phyloP scores from a whole-genome alignment of 306 rosid genomes.

The Vicia faba region DNA sequence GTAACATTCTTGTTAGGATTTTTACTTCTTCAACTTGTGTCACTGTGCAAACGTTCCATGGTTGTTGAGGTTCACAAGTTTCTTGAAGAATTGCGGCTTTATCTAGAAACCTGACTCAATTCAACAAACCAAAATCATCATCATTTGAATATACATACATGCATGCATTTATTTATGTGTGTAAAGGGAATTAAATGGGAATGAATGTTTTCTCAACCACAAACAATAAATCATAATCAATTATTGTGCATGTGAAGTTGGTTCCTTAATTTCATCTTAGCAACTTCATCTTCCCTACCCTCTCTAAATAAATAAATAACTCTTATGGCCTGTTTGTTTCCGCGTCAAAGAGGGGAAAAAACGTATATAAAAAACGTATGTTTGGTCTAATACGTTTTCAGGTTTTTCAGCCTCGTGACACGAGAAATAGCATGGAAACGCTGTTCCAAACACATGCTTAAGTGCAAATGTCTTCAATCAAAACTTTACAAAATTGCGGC shows the following conservation, averaged over 20 bases:
- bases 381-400: no score
- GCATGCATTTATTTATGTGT: conserved; percentile 14
- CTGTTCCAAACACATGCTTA: no score
- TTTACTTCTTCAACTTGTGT: conserved; percentile 95
- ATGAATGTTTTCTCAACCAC: neutral
- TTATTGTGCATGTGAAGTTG: conserved; percentile 22
- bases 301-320: neutral
- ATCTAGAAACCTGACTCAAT: conserved; percentile 68
- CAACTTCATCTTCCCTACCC: neutral
- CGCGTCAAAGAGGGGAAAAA: no score
- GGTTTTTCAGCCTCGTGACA: no score
- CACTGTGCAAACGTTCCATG: conserved; percentile 77
- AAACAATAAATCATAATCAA: neutral
- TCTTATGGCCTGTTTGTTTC: no score
- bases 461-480: neutral
- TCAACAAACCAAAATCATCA: conserved; percentile 23
- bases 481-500: neutral
- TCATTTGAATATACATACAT: conserved; percentile 29
- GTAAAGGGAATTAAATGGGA: neutral
- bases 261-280: neutral
- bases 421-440: no score
- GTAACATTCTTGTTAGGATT: conserved; percentile 78
- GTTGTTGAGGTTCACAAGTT: conserved; percentile 42
- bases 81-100: conserved; percentile 63
- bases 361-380: no score